Evolutionary conservation across 2,329 filamentous ascomycete species (phyloP), one percentile per base, ranked within the genome.

Genomic region (Emergomyces pasteurianus): DNA sequence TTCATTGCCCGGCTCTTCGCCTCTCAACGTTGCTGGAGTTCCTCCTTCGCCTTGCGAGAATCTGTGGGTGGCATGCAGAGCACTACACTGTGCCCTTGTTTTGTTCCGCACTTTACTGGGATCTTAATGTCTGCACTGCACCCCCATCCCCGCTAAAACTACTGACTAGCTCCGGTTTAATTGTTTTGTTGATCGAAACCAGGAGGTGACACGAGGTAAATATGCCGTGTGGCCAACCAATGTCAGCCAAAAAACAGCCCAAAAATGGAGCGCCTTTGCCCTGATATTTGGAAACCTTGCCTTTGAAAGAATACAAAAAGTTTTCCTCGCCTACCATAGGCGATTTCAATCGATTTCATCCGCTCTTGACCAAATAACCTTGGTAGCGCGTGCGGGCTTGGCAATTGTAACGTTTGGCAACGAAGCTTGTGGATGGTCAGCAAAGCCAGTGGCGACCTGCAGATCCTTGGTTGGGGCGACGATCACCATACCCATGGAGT

Each of bases 381-480:
- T 18, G 9, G 49, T 28, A 34, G 50, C 31, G 12, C 16, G n/a
- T 54, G 54, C 40, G 23, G 23, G 14, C 36, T 59, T 54, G 49
- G 58, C 49, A 31, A 54, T 38, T 59, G 58, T 31, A 59, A 59
- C 49, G 49, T 59, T 43, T 54, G n/a, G 42, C 49, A 49, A 7
- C 31, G 8, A 59, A 54, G 36, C 36, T 42, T 54, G 18, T 16
- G 12, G 36, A 31, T 18, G 36, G 10, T 16, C 2, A 34, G 18
- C 7, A 36, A 36, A 38, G 36, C 57, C 43, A 40, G 14, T 52
- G 28, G 18, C 14, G 18, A 36, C 36, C 1, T 31, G 21, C 18
- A 31, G 34, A 54, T 53, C 46, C 26, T 38, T 31, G 47, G 40
- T 9, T 18, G 10, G 18, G 21, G 9, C 12, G 21, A 42, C 36